These are phyloP conservation scores for Nemania diffusa DNA, from an alignment of 2,329 filamentous ascomycete genomes.

Conservation along the genomic window DNA sequence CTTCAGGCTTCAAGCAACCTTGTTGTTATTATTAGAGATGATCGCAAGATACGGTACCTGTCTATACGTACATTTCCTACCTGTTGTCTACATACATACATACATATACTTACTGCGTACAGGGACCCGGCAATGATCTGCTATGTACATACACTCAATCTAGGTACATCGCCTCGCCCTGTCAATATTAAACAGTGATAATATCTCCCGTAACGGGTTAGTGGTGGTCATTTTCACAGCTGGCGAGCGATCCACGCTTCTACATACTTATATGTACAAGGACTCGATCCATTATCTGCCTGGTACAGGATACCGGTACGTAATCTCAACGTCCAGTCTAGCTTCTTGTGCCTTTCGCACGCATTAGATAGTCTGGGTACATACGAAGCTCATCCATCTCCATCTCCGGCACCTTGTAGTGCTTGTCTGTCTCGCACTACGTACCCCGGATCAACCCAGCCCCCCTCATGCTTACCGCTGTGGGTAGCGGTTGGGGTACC, in stretches of 20 bases:
- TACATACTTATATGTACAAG: slow-evolving; percentile 1
- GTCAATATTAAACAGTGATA: neutral
- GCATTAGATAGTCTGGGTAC: too few species aligned
- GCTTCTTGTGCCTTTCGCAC: neutral
- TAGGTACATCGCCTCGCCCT: neutral
- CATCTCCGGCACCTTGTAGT: slow-evolving; percentile 21
- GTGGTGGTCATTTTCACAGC: slow-evolving; percentile 1
- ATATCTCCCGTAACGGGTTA: slow-evolving; percentile 15
- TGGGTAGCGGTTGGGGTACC: slow-evolving; percentile 23
- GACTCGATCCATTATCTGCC: slow-evolving; percentile 2
- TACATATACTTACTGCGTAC: neutral
- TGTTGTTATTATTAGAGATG: slow-evolving; percentile 6
- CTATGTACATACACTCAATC: neutral
- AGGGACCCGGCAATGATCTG: slow-evolving; percentile 10
- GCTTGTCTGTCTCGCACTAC: slow-evolving; percentile 5
- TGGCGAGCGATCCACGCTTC: slow-evolving; percentile 9
- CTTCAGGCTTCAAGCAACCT: neutral
- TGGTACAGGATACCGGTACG: slow-evolving; percentile 3
- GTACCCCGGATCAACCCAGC: slow-evolving; percentile 25
- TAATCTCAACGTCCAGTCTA: slow-evolving; percentile 11
- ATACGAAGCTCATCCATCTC: slow-evolving; percentile 12
- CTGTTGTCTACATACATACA: neutral
- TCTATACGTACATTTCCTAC: neutral
- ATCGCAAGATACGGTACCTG: neutral
- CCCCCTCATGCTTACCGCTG: slow-evolving; percentile 23